Percentiles rank a stretch among this genome's conserved stretches.
phyloP scores from a whole-genome alignment of 768 basidiomycete species.

The Grammothele lineata region DNA sequence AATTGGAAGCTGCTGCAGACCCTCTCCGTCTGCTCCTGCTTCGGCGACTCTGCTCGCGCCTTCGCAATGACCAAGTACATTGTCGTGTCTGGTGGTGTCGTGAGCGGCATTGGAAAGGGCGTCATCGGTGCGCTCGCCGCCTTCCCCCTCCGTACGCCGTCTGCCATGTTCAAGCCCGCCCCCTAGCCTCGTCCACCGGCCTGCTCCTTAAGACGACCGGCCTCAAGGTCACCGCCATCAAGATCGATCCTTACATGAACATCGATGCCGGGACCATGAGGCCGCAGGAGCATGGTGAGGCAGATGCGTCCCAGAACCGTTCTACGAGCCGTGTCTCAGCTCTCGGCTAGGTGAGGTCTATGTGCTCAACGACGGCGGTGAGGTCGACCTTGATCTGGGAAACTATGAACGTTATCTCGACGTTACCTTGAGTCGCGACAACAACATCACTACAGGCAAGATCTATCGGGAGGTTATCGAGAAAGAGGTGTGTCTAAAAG shows the following conservation, averaged over 20 bases:
- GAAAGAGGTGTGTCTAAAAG: conserved; percentile 75
- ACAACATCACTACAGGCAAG: conserved; percentile 99
- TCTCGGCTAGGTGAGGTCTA: conserved; percentile 80
- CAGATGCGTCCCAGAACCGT: neutral
- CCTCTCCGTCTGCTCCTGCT: conserved; percentile 14
- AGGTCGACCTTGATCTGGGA: conserved; percentile 95
- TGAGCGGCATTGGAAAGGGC: conserved; percentile 98
- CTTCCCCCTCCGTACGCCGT: conserved; percentile 7
- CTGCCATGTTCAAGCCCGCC: conserved; percentile 16
- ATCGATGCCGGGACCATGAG: conserved; percentile 99
- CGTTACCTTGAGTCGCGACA: conserved; percentile 88
- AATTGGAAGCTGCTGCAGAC: conserved; percentile 9
- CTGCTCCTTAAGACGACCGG: conserved; percentile 92
- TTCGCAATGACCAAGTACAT: conserved; percentile 89
- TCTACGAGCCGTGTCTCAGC: conserved; percentile 4
- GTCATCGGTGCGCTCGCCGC: conserved; percentile 80
- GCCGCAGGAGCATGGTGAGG: conserved; percentile 93
- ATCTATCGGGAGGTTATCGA: conserved; percentile 97
- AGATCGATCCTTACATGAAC: conserved; percentile 99
- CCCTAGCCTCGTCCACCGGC: conserved; percentile 90
- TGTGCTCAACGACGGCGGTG: conserved; percentile 96
- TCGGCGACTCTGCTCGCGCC: conserved; percentile 3
- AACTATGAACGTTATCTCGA: conserved; percentile 99
- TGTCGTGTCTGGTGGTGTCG: conserved; percentile 92
- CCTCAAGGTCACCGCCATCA: conserved; percentile 96